These are phyloP conservation scores for Claviceps pusilla DNA, from an alignment of 2,329 filamentous ascomycete species.

Conservation along the genomic window DNA sequence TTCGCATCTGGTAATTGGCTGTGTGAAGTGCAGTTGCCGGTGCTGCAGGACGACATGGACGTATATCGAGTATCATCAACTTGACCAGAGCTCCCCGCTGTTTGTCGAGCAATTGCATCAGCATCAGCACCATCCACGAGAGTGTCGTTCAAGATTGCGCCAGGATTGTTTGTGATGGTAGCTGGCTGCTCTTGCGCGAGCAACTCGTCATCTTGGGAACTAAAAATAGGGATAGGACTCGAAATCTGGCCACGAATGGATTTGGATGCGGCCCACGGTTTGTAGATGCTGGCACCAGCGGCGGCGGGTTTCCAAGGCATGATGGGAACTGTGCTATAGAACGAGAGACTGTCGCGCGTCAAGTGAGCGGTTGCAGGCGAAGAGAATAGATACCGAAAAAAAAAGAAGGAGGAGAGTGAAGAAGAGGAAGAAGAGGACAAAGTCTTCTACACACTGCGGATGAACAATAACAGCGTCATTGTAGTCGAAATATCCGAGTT, in stretches of 20 bases:
- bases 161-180: constrained; percentile 16
- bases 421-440: not conserved
- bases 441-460: not conserved
- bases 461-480: not conserved
- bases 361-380: not conserved
- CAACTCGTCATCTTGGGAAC: constrained; percentile 36
- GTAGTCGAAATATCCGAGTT: not conserved
- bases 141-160: constrained; percentile 5
- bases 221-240: constrained; percentile 41
- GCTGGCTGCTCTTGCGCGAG: constrained; percentile 30
- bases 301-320: constrained; percentile 30
- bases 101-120: not conserved
- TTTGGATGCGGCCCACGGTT: constrained; percentile 19
- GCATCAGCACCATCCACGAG: not conserved
- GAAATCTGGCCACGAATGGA: constrained; percentile 47
- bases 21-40: not conserved
- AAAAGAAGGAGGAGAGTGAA: not conserved
- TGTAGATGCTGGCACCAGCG: constrained; percentile 14
- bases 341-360: not conserved
- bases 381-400: not conserved
- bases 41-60: not conserved
- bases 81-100: not conserved
- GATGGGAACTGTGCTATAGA: not conserved
- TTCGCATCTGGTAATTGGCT: not conserved
- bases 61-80: not conserved